Percentiles rank a stretch among this genome's conserved stretches.
These are phyloP conservation scores for Saccharomycopsis sp. DNA, from an alignment of 805 yeast genomes.

Conservation along the genomic window DNA sequence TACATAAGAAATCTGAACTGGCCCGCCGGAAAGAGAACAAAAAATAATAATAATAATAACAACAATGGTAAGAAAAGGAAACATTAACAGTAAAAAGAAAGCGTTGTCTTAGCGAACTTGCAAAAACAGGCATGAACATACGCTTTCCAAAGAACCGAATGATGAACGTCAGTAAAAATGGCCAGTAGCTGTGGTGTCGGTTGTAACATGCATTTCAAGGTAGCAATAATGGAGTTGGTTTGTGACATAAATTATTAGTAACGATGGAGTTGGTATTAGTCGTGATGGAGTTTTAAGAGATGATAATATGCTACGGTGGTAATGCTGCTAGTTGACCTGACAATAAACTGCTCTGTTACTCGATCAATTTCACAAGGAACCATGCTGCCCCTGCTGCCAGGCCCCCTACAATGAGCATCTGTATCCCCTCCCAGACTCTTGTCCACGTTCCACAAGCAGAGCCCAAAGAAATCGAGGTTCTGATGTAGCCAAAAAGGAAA, in stretches of 20 bases:
- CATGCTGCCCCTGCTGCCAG: constrained; percentile 96
- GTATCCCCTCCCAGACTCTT: constrained; percentile 71
- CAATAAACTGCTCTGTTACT: constrained; percentile 25
- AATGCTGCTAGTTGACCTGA: not conserved
- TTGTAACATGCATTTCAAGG: too few species aligned
- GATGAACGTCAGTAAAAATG: too few species aligned
- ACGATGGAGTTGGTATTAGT: not conserved
- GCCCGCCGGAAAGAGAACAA: not conserved
- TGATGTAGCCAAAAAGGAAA: constrained; percentile 79
- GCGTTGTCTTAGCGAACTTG: too few species aligned
- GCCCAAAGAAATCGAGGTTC: constrained; percentile 82
- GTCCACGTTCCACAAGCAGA: constrained; percentile 55
- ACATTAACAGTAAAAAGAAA: too few species aligned
- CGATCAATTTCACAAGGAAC: constrained; percentile 79
- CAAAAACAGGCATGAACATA: too few species aligned
- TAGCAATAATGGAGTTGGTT: too few species aligned
- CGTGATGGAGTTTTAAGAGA: not conserved
- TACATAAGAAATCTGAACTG: not conserved
- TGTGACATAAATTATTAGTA: not conserved
- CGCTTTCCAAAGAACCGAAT: too few species aligned
- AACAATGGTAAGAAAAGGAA: not conserved
- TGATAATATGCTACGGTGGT: not conserved
- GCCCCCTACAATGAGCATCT: constrained; percentile 95
- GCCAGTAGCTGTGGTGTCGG: too few species aligned
- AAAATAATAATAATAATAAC: not conserved